Base-by-base conservation (phyloP, 257 asterid species). In the Penstemon eatonii region DNA sequence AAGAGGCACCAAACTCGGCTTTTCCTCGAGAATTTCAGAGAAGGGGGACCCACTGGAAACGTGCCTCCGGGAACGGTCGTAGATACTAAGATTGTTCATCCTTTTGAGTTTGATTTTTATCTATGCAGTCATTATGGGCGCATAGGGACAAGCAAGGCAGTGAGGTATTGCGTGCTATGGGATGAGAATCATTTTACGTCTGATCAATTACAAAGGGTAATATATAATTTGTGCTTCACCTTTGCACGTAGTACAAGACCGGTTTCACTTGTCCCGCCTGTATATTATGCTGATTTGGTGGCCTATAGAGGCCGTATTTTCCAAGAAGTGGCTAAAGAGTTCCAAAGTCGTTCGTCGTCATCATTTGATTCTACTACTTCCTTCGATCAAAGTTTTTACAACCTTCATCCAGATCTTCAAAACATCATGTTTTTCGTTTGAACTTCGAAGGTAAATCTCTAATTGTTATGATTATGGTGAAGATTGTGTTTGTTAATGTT, bases 1-100 rank as follows among this genome's bases (percentile, higher is more conserved):
- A 90, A 90, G 69, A 60, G 96, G 49, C 95, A 87, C 79, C 88
- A 83, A 18, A 87, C 91, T 5, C 79, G 91, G 0, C 81, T 87
- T 53, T 84, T 87, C 68, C 80, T 66, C 19, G 79, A 75, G 10
- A 71, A 74, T 25, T 33, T 12, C 0, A 62, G 49, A 1, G 83
- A 80, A 8, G 86, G 76, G 2, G 67, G 78, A 3, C 15, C 63
- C 12, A 50, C 80, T 0, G 84, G 73, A 13, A 87, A 87, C 55
- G 87, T 85, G 39, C 92, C 87, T 39, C 91, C 91, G 0, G 91
- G 95, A 15, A 85, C 93, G 10, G 95, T 90, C 9, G 93, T 89
- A 52, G 95, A 90, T 55, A 75, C 91, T 0, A 75, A 53, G 41
- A 77, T 90, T 45, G 83, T 84, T 59, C 93, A 90, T 60, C 93